Conservation (phyloP, 768 basidiomycete species). For the Leccinum obscurum region DNA sequence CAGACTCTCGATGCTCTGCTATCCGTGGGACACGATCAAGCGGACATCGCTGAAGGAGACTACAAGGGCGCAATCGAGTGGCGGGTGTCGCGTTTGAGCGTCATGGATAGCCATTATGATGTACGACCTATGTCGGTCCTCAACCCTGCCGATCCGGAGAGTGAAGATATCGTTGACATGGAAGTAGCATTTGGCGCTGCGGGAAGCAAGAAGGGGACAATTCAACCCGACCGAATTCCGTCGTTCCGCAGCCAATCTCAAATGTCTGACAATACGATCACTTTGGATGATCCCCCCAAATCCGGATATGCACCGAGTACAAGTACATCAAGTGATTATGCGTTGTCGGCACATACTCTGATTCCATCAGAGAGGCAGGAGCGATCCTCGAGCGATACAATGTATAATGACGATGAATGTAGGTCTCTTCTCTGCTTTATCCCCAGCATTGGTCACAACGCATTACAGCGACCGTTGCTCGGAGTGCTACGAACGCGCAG, state of each 20-base stretch:
- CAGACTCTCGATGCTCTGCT: conserved; percentile 64
- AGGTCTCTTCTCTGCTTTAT: neutral
- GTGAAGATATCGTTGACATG: conserved; percentile 59
- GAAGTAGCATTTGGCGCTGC: conserved; percentile 49
- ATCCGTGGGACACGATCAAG: conserved; percentile 68
- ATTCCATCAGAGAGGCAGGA: conserved; percentile 26
- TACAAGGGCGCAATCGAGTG: conserved; percentile 77
- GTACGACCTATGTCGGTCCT: conserved; percentile 41
- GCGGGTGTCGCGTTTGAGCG: conserved; percentile 71
- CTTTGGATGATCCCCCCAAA: conserved; percentile 29
- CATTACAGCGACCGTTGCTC: conserved; percentile 23
- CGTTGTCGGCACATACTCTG: conserved; percentile 27
- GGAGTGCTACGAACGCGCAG: conserved; percentile 36
- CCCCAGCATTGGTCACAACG: conserved; percentile 2
- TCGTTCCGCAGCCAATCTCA: conserved; percentile 35
- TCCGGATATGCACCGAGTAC: conserved; percentile 20
- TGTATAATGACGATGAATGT: conserved; percentile 30
- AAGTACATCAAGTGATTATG: conserved; percentile 26
- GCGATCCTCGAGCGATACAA: conserved; percentile 19
- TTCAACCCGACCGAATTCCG: conserved; percentile 25
- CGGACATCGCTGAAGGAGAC: conserved; percentile 64
- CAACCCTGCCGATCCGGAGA: conserved; percentile 41
- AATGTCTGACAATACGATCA: conserved; percentile 36
- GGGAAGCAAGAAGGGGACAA: conserved; percentile 32
- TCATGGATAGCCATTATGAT: conserved; percentile 52